A percentile compares a stretch with the other conserved stretches of the same genome.
Conservation (phyloP, 2,329 filamentous ascomycete genomes). For the Periglandula ipomoeae region DNA sequence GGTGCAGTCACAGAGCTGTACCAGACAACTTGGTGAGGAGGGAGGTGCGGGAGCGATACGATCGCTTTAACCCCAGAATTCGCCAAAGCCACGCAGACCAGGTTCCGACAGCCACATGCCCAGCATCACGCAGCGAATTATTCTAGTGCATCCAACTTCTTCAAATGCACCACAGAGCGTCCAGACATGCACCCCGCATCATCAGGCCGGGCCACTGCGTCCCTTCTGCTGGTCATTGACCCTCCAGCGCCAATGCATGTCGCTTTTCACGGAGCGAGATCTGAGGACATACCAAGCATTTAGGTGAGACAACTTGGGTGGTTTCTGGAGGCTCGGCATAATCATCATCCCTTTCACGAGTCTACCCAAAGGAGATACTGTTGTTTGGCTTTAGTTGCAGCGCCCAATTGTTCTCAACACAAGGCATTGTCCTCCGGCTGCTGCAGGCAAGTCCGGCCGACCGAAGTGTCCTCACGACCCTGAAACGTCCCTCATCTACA, state of each 20-base stretch:
- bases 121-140: not conserved
- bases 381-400: too few species aligned
- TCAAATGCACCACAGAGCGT: not conserved
- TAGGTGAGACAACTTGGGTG: not conserved
- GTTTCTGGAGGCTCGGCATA: not conserved
- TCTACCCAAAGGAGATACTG: too few species aligned
- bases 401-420: too few species aligned
- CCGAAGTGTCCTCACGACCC: too few species aligned
- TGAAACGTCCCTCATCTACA: too few species aligned
- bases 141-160: too few species aligned
- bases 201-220: not conserved
- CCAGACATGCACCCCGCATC: slow-evolving; percentile 1
- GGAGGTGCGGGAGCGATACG: slow-evolving; percentile 23
- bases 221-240: not conserved
- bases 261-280: not conserved
- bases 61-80: slow-evolving; percentile 14
- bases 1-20: too few species aligned
- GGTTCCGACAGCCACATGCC: slow-evolving; percentile 3
- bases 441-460: too few species aligned
- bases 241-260: not conserved
- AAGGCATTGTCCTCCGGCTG: too few species aligned
- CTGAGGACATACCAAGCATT: not conserved
- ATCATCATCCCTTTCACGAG: too few species aligned
- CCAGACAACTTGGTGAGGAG: slow-evolving; percentile 7
- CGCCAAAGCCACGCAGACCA: slow-evolving; percentile 6